Percentiles rank a stretch among this genome's conserved stretches.
These are phyloP conservation scores for Blastobotrys indianensis DNA, from an alignment of 1,139 yeast species.

Conservation along the genomic window DNA sequence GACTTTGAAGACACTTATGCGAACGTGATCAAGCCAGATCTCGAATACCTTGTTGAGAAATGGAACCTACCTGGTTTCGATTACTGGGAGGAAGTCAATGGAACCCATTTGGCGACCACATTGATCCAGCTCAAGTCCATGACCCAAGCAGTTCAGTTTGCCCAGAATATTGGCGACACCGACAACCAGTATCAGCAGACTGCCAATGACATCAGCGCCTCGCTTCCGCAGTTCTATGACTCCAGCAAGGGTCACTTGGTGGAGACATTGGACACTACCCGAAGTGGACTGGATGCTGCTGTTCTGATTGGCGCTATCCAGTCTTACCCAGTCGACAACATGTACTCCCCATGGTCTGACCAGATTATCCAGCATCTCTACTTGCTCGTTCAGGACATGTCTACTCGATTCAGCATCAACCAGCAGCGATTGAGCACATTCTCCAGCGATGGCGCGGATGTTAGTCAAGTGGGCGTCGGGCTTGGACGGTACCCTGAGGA, in stretches of 20 bases:
- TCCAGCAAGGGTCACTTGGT: constrained; percentile 48
- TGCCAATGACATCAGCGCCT: neutral
- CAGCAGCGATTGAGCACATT: constrained; percentile 38
- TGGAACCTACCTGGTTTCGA: constrained; percentile 74
- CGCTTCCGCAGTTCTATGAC: constrained; percentile 19
- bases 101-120: constrained; percentile 73
- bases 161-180: constrained; percentile 33
- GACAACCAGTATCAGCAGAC: neutral
- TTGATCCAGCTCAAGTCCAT: constrained; percentile 69
- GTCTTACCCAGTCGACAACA: neutral
- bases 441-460: constrained; percentile 16
- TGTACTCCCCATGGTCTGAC: constrained; percentile 4
- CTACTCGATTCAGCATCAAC: constrained; percentile 68
- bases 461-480: constrained; percentile 39
- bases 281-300: constrained; percentile 80
- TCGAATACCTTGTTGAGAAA: constrained; percentile 52
- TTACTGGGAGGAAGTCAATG: constrained; percentile 85
- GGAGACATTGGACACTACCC: constrained; percentile 56
- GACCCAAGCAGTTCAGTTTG: constrained; percentile 48
- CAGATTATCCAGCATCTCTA: constrained; percentile 1
- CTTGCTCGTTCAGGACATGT: constrained; percentile 53
- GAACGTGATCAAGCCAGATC: constrained; percentile 60
- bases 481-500: constrained; percentile 95
- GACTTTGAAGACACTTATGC: constrained; percentile 25
- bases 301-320: constrained; percentile 56